A percentile compares a stretch with the other conserved stretches of the same genome.
Conservation (phyloP, 2,329 filamentous ascomycete species). For the Diaporthe citri region DNA sequence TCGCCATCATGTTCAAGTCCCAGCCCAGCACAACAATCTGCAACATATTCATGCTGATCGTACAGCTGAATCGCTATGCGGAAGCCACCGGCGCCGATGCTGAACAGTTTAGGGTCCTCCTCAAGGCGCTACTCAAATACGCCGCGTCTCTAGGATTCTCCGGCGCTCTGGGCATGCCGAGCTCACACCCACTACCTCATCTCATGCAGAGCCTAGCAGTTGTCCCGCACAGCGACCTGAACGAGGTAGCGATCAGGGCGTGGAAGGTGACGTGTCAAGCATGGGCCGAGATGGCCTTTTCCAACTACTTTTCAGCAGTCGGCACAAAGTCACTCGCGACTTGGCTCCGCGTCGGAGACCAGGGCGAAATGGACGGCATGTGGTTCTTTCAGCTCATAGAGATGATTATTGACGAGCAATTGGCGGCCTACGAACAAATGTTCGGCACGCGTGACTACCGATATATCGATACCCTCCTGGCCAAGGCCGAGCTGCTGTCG, state of each 20-base stretch:
- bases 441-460: constrained; percentile 1
- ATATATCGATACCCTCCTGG: background rate
- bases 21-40: constrained; percentile 23
- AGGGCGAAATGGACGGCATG: constrained; percentile 19
- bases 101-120: constrained; percentile 17
- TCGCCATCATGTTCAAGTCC: constrained; percentile 17
- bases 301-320: background rate
- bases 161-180: background rate
- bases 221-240: constrained; percentile 8
- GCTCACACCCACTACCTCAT: constrained; percentile 12
- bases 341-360: constrained; percentile 19
- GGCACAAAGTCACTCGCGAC: background rate
- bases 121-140: constrained; percentile 29
- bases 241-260: constrained; percentile 28
- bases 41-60: constrained; percentile 26
- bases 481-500: constrained; percentile 13
- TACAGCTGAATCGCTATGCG: background rate
- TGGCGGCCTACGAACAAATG: background rate
- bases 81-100: background rate
- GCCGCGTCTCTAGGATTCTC: background rate
- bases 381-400: constrained; percentile 19
- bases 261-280: constrained; percentile 29
- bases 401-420: background rate
- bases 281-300: constrained; percentile 12
- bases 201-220: constrained; percentile 19